phyloP scores from a whole-genome alignment of 306 rosid genomes.

The Begonia fuchsioides region DNA sequence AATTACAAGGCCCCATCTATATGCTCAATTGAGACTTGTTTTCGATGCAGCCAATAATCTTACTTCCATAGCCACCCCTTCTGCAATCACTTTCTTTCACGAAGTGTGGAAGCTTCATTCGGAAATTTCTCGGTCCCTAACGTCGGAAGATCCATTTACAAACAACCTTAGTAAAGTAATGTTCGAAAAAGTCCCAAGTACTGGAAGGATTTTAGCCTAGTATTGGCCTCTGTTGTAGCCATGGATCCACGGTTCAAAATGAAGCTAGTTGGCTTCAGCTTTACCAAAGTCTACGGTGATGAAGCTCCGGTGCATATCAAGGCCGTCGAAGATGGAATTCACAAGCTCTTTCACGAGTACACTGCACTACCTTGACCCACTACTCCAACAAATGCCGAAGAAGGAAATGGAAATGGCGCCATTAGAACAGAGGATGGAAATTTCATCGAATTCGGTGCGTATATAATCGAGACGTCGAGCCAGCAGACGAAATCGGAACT shows the following conservation, averaged over 20 bases:
- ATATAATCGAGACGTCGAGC: conserved; percentile 86
- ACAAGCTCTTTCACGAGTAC: conserved; percentile 78
- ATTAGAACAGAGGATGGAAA: conserved; percentile 37
- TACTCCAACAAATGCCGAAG: conserved; percentile 67
- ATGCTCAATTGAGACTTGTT: conserved; percentile 58
- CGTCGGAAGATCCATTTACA: conserved; percentile 49
- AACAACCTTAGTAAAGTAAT: conserved; percentile 34
- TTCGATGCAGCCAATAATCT: conserved; percentile 67
- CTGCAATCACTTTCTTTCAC: conserved; percentile 58
- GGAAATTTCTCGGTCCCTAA: conserved; percentile 42
- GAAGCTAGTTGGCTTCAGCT: conserved; percentile 93
- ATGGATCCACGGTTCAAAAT: conserved; percentile 97
- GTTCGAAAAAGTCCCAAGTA: conserved; percentile 53
- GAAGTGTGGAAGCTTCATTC: conserved; percentile 91
- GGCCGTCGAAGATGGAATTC: conserved; percentile 79
- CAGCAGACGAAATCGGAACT: conserved; percentile 80
- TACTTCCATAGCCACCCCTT: conserved; percentile 41
- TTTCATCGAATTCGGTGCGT: conserved; percentile 61
- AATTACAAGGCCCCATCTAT: conserved; percentile 74
- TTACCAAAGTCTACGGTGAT: conserved; percentile 63
- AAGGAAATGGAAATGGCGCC: conserved; percentile 28
- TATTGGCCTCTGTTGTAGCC: conserved; percentile 81
- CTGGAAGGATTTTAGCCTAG: conserved; percentile 74
- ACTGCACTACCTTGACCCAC: conserved; percentile 66
- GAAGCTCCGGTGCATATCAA: conserved; percentile 48